Percentiles rank a stretch among this genome's conserved stretches.
Evolutionary conservation across 306 rosid genomes (phyloP).

Genomic region (Vicia villosa): DNA sequence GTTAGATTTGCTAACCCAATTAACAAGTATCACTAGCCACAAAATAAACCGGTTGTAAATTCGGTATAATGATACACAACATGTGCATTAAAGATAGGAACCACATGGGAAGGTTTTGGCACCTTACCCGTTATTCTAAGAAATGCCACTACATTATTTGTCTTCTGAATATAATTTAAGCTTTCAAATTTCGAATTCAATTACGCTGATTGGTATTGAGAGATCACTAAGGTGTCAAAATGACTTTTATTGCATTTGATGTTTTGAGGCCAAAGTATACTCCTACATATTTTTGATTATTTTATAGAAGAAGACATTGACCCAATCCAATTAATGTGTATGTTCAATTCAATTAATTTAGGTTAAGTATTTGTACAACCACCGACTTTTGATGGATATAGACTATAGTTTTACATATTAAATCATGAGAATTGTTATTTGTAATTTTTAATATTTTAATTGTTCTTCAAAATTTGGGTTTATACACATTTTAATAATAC

Average conservation of each 20-base stretch:
- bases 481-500: no score
- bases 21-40: constrained; percentile 48
- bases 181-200: background rate
- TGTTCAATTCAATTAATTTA: constrained; percentile 20
- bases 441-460: no score
- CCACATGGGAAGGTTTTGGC: constrained; percentile 58
- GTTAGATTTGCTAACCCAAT: constrained; percentile 41
- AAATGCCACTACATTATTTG: background rate
- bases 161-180: constrained; percentile 4
- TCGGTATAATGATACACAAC: constrained; percentile 54
- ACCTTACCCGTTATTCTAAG: constrained; percentile 43
- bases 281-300: background rate
- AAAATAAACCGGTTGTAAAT: constrained; percentile 44
- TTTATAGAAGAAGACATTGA: constrained; percentile 36
- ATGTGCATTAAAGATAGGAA: constrained; percentile 60
- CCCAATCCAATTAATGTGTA: constrained; percentile 29
- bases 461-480: no score
- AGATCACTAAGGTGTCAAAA: constrained; percentile 43
- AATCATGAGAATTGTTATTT: no score
- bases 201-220: background rate
- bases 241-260: constrained; percentile 21
- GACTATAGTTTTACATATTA: no score
- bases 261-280: constrained; percentile 22
- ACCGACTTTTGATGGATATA: background rate
- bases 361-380: constrained; percentile 10